These are phyloP conservation scores for Oenanthe sinensis DNA, from an alignment of 129 eudicot species.

Conservation along the genomic window DNA sequence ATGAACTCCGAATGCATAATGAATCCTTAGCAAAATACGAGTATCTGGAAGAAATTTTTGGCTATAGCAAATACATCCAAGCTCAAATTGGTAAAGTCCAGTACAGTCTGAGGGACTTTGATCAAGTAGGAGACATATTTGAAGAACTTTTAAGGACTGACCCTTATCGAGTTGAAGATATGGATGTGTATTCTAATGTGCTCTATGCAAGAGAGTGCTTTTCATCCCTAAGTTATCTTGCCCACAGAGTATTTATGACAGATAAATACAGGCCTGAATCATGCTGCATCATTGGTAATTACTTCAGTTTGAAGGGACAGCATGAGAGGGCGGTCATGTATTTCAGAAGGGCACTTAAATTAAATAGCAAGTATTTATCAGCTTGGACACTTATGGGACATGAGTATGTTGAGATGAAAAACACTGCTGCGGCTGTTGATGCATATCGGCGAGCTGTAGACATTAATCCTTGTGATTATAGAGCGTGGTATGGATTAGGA, in stretches of 20 bases:
- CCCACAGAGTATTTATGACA: conserved; percentile 70
- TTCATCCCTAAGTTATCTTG: conserved; percentile 82
- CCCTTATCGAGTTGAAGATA: conserved; percentile 86
- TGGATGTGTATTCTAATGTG: conserved; percentile 95
- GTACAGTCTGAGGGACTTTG: conserved; percentile 76
- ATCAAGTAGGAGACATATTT: conserved; percentile 80
- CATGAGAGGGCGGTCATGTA: conserved; percentile 86
- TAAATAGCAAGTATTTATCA: conserved; percentile 73
- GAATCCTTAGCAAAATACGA: conserved; percentile 80
- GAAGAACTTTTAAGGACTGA: conserved; percentile 83
- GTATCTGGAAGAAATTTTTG: conserved; percentile 51
- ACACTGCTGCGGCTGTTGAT: conserved; percentile 82
- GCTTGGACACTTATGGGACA: conserved; percentile 98
- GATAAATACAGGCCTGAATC: conserved; percentile 97
- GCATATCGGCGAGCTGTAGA: conserved; percentile 90
- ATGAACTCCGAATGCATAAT: conserved; percentile 71
- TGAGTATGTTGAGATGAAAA: conserved; percentile 90
- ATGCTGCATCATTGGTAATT: conserved; percentile 88
- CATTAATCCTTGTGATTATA: conserved; percentile 71
- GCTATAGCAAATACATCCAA: conserved; percentile 68
- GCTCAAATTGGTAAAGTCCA: conserved; percentile 90
- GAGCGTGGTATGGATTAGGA: conserved; percentile 97
- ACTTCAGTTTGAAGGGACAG: conserved; percentile 87
- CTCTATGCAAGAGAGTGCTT: conserved; percentile 78
- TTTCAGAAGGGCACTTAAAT: conserved; percentile 74